Conservation (phyloP, 352 stramenopile species). For the Globisporangium abappressorium region DNA sequence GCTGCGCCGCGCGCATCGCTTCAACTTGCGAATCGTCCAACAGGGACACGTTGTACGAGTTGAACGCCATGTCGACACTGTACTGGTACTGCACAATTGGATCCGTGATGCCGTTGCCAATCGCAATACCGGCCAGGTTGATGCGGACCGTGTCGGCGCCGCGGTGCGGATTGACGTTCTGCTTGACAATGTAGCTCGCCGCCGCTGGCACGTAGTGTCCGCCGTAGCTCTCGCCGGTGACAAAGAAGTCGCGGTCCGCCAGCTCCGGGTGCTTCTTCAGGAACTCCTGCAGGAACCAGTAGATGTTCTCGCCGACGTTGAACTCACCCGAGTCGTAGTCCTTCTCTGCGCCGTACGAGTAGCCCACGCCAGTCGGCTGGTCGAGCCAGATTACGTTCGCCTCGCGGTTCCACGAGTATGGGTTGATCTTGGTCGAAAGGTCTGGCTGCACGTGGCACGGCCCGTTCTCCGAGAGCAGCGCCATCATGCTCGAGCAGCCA, state of each 20-base stretch:
- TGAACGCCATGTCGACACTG: slow-evolving; percentile 66
- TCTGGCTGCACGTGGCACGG: slow-evolving; percentile 32
- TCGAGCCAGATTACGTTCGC: slow-evolving; percentile 49
- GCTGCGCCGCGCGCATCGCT: slow-evolving; percentile 52
- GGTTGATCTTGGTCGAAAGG: slow-evolving; percentile 28
- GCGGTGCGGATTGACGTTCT: slow-evolving; percentile 14
- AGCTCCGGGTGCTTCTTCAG: slow-evolving; percentile 33
- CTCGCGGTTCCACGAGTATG: slow-evolving; percentile 36
- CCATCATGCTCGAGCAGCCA: slow-evolving; percentile 36
- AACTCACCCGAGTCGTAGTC: slow-evolving; percentile 33
- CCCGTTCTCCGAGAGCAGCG: slow-evolving; percentile 39
- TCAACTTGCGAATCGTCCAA: slow-evolving; percentile 35
- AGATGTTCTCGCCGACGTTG: slow-evolving; percentile 41
- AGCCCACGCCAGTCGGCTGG: slow-evolving; percentile 13
- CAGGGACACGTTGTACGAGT: slow-evolving; percentile 70
- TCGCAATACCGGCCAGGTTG: slow-evolving; percentile 50
- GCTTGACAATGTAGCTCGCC: slow-evolving; percentile 26
- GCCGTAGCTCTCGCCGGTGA: slow-evolving; percentile 42
- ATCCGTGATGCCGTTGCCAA: slow-evolving; percentile 81
- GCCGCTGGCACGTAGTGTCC: slow-evolving; percentile 39
- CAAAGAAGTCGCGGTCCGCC: slow-evolving; percentile 32
- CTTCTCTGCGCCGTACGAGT: slow-evolving; percentile 25
- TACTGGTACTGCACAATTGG: slow-evolving; percentile 63
- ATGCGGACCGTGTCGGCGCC: slow-evolving; percentile 20
- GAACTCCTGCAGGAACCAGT: slow-evolving; percentile 44